These are phyloP conservation scores for Alternaria sp. DNA, from an alignment of 2,329 filamentous ascomycete species.

Conservation along the genomic window DNA sequence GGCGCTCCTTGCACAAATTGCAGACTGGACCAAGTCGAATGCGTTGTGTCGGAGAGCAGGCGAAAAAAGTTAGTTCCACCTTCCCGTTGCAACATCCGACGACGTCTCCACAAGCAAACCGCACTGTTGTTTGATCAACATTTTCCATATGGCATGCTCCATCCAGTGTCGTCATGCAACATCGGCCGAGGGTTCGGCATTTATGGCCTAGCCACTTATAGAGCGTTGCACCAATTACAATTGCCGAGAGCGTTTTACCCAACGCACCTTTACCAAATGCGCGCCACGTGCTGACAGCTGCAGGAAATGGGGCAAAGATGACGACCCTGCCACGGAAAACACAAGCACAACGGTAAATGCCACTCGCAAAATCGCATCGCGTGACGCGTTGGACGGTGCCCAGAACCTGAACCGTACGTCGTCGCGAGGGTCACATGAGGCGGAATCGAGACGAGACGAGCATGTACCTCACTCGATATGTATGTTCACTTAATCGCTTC, in stretches of 20 bases:
- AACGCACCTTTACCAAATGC: slow-evolving; percentile 10
- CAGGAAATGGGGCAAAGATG: slow-evolving; percentile 57
- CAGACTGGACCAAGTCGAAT: slow-evolving; percentile 79
- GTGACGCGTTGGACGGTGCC: slow-evolving; percentile 49
- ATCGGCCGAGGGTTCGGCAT: slow-evolving; percentile 24
- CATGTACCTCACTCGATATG: slow-evolving; percentile 72
- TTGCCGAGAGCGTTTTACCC: slow-evolving; percentile 16
- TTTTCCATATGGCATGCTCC: slow-evolving; percentile 11
- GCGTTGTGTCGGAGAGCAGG: slow-evolving; percentile 74
- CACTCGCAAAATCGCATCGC: slow-evolving; percentile 52
- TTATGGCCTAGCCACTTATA: slow-evolving; percentile 33
- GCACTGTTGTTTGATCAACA: slow-evolving; percentile 22
- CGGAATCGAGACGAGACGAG: slow-evolving; percentile 60
- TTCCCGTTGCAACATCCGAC: slow-evolving; percentile 38
- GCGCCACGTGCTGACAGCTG: slow-evolving; percentile 32
- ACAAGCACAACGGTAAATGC: slow-evolving; percentile 32
- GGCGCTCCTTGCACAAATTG: slow-evolving; percentile 89
- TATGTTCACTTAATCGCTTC: slow-evolving; percentile 53
- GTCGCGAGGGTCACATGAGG: slow-evolving; percentile 54
- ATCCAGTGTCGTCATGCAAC: slow-evolving; percentile 37
- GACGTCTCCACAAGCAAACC: slow-evolving; percentile 22
- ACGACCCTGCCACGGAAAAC: slow-evolving; percentile 44
- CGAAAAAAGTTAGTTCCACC: slow-evolving; percentile 76
- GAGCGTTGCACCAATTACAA: slow-evolving; percentile 30
- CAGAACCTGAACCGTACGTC: slow-evolving; percentile 43